These are phyloP conservation scores for Trichoderma atrobrunneum DNA, from an alignment of 2,329 filamentous ascomycete species.

Conservation along the genomic window DNA sequence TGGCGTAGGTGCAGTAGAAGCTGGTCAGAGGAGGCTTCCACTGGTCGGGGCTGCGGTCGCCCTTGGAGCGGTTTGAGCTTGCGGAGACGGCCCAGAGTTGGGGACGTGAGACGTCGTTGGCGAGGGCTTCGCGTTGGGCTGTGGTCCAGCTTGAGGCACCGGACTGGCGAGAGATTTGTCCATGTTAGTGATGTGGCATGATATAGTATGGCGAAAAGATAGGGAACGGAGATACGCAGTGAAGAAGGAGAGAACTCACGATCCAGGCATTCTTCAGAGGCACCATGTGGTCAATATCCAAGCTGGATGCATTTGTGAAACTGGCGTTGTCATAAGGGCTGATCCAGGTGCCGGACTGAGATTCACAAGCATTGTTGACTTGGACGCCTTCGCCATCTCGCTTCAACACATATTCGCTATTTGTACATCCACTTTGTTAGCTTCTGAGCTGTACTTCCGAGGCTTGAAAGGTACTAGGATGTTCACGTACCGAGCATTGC, in stretches of 20 bases:
- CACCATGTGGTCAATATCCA: constrained; percentile 84
- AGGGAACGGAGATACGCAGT: neutral
- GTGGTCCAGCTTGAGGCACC: constrained; percentile 73
- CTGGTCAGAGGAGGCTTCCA: constrained; percentile 70
- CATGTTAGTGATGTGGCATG: neutral
- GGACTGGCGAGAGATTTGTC: constrained; percentile 44
- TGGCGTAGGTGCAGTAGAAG: constrained; percentile 77
- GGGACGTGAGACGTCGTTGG: constrained; percentile 72
- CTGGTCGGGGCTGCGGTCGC: constrained; percentile 68
- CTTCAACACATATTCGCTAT: constrained; percentile 64
- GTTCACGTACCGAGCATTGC: constrained; percentile 60
- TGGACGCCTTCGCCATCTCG: constrained; percentile 68
- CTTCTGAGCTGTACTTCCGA: neutral
- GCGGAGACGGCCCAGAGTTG: constrained; percentile 79
- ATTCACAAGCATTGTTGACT: constrained; percentile 56
- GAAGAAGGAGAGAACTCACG: constrained; percentile 38
- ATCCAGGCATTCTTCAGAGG: constrained; percentile 80
- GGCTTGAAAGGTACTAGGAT: neutral
- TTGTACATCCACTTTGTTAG: neutral
- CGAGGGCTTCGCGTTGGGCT: constrained; percentile 62
- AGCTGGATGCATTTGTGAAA: constrained; percentile 65
- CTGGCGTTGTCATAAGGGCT: constrained; percentile 71
- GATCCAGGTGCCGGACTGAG: constrained; percentile 66
- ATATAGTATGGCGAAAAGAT: neutral
- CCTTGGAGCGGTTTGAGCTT: constrained; percentile 69